Evolutionary conservation across 1,284 basidiomycete genomes (phyloP).

Genomic region (Ceratobasidium sp.): DNA sequence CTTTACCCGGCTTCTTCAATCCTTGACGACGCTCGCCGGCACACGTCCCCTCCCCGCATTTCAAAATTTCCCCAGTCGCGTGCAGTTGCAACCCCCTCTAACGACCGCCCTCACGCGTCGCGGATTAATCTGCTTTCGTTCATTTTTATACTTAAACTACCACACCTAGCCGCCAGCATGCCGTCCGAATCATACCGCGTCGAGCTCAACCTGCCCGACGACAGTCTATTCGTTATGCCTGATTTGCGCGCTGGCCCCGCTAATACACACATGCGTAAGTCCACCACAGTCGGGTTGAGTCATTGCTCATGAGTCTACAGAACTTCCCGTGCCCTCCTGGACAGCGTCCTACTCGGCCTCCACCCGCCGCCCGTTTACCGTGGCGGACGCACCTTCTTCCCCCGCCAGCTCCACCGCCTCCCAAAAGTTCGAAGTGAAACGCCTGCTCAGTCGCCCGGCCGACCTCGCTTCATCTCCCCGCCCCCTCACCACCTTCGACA

Average conservation of each 20-base stretch:
- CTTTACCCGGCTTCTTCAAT: not conserved
- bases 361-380: constrained; percentile 9
- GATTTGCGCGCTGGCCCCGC: not conserved
- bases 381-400: constrained; percentile 3
- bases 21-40: constrained; percentile 3
- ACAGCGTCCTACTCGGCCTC: constrained; percentile 13
- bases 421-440: constrained; percentile 44
- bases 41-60: not conserved
- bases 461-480: constrained; percentile 9
- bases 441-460: constrained; percentile 39
- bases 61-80: constrained; percentile 5
- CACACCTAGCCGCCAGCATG: too few species aligned
- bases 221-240: not conserved
- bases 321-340: constrained; percentile 17
- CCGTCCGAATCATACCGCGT: not conserved
- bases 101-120: not conserved
- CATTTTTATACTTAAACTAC: not conserved
- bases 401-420: constrained; percentile 32
- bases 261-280: constrained; percentile 18
- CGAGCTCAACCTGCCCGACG: not conserved
- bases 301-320: not conserved
- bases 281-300: not conserved
- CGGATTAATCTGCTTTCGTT: not conserved
- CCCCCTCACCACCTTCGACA: constrained; percentile 27
- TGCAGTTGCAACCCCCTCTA: not conserved